Base-by-base conservation (phyloP, 2,329 filamentous ascomycete species). In the Fusarium subtropicale region DNA sequence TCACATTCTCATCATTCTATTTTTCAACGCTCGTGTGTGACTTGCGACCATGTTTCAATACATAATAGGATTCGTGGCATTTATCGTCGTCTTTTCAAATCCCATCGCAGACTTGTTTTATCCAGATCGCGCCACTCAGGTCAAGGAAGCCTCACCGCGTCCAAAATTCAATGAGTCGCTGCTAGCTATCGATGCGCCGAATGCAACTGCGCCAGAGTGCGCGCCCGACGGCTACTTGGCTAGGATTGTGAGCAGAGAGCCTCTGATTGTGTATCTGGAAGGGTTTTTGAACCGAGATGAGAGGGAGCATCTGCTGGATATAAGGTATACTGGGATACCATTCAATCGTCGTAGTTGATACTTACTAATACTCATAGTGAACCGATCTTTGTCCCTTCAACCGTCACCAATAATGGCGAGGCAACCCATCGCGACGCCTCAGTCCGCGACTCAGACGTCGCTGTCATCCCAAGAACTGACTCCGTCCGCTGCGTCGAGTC, bases 211-310 rank as follows among this genome's bases (percentile, higher is more conserved):
- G 28, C 71, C 74, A 53, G 74, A 70, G 11, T 86, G 84, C 56
- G 72, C 75, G 0, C 71, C 77, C 2, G 80, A 85, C 60, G 67
- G 78, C 3, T 86, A 86, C 72, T 76, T 78, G 2, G 80, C 84
- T 42, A 83, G 85, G 57, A 78, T 87, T 26, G 74, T 84, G 58
- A 85, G 80, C 45, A 80, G 82, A 56, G 82, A 82, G 57, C 86
- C 86, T 22, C 73, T 88, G 38, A 83, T 88, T 4, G 71, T 88
- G 6, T 88, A 88, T 64, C 76, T 88, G 15, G 84, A 87, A 75
- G 78, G 81, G 20, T 88, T 88, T 68, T 66, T 88, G 55, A 80
- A 78, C 16, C 64, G 68, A 11, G 76, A 75, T 6, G 86, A 88
- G 73, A 79, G 81, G 50, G 63, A 69, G 33, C 82, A 86, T 68